phyloP scores from a whole-genome alignment of 345 rosid species.

The Odontarrhena argentea region DNA sequence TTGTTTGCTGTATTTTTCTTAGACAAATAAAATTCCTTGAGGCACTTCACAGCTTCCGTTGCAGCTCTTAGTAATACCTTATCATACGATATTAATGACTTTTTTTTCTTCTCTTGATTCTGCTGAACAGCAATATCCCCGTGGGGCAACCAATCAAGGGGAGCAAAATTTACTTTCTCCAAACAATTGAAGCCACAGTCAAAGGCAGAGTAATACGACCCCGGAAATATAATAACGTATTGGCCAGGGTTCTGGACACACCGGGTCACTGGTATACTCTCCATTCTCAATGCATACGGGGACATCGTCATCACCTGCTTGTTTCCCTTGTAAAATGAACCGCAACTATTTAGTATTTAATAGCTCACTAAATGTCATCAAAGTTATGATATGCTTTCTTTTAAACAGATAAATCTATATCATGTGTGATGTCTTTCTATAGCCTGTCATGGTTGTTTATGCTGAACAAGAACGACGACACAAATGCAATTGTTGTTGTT shows the following conservation, averaged over 20 bases:
- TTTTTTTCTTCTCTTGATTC: conserved; percentile 50
- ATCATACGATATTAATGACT: conserved; percentile 62
- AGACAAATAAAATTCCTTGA: conserved; percentile 50
- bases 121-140: conserved; percentile 58
- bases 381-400: conserved; percentile 8
- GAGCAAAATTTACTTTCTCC: conserved; percentile 67
- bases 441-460: conserved; percentile 10
- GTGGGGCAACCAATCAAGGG: conserved; percentile 71
- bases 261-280: conserved; percentile 63
- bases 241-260: conserved; percentile 74
- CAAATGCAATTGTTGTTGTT: conserved; percentile 12
- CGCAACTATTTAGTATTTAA: conserved; percentile 31
- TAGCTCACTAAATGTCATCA: conserved; percentile 17
- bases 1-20: conserved; percentile 47
- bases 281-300: conserved; percentile 47
- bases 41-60: conserved; percentile 58
- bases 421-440: neutral
- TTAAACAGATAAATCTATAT: conserved; percentile 23
- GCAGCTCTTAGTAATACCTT: conserved; percentile 66
- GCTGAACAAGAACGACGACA: conserved; percentile 12
- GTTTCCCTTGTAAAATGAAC: conserved; percentile 8
- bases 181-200: conserved; percentile 72
- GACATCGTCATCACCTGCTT: conserved; percentile 51
- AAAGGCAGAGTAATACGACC: conserved; percentile 61
- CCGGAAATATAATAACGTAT: conserved; percentile 67